Evolutionary conservation across 2,329 filamentous ascomycete genomes (phyloP), one percentile per base, ranked within the genome.

Genomic region (Epichloe glyceriae): DNA sequence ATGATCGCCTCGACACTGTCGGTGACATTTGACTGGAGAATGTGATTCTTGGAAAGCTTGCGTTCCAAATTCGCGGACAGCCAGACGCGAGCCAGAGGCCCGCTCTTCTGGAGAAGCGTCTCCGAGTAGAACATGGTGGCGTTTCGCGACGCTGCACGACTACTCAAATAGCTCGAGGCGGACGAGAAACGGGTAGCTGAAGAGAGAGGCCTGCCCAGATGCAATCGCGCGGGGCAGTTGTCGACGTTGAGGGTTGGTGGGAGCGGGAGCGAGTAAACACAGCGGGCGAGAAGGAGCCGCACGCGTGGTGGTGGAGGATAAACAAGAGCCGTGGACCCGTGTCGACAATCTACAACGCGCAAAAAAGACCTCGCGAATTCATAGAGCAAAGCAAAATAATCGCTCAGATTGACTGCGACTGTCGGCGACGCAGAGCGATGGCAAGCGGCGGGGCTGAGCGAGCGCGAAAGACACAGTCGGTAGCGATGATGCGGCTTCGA

Each of bases 1-100:
- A 97, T 93, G 67, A 98, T 98, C 59, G 89, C 88, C 67, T 88
- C 86, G 57, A 98, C 90, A 68, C 90, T 95, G 71, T 89, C 88
- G 61, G 91, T 86, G 60, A 98, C 86, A 71, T 95, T 94, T 53
- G 90, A 91, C 65, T 95, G 88, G 56, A 98, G 69, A 58, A 97
- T 93, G 63, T 96, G 89, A 56, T 88, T 89, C 72, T 98, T 98
- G 60, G 90, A 95, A 54, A 98, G 82, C 73, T 97, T 98, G 75
- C 91, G 89, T 79, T 97, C 93, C 57, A 97, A 78, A 70, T 97
- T 98, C 73, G 93, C 89, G 34, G 93, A 95, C 55, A 97, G 80
- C 93, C 93, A 98, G 72, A 97, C 90, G 65, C 89, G 88, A 71
- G 93, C 93, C 75, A 98, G 73, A 63, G 93, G 91, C 74, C 93